phyloP scores from a whole-genome alignment of 345 rosid genomes.

The Laguncularia racemosa region DNA sequence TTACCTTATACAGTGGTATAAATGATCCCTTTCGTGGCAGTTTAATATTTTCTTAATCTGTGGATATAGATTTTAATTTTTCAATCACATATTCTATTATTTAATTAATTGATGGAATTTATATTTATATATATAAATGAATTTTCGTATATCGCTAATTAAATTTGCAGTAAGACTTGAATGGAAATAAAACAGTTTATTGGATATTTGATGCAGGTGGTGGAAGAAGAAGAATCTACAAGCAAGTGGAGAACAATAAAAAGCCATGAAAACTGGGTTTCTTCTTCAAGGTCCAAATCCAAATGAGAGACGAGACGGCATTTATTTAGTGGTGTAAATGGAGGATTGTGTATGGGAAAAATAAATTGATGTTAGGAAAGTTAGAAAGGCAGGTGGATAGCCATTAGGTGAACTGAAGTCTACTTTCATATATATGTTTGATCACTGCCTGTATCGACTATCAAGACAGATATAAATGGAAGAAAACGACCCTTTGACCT shows the following conservation, averaged over 20 bases:
- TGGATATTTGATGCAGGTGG: background rate
- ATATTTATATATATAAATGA: no score
- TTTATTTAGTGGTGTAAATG: background rate
- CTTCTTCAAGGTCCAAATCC: slow-evolving; percentile 1
- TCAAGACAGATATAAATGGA: no score
- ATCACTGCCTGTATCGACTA: no score
- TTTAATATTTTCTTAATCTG: no score
- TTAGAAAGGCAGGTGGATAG: background rate
- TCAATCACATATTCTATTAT: no score
- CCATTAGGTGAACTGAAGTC: no score
- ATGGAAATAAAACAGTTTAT: no score
- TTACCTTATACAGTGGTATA: background rate
- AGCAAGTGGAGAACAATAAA: slow-evolving; percentile 3
- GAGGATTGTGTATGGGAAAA: background rate
- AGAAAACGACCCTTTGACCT: no score
- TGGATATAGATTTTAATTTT: background rate
- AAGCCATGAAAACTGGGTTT: background rate
- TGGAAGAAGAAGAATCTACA: slow-evolving; percentile 3
- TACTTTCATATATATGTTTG: no score
- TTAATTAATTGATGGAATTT: no score
- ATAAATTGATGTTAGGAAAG: background rate
- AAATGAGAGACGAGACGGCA: background rate
- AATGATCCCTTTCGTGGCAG: slow-evolving; percentile 2
- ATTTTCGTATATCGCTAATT: no score
- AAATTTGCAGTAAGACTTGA: no score